Evolutionary conservation across 2,329 filamentous ascomycete species (phyloP).

Genomic region (Neopestalotiopsis sp.): DNA sequence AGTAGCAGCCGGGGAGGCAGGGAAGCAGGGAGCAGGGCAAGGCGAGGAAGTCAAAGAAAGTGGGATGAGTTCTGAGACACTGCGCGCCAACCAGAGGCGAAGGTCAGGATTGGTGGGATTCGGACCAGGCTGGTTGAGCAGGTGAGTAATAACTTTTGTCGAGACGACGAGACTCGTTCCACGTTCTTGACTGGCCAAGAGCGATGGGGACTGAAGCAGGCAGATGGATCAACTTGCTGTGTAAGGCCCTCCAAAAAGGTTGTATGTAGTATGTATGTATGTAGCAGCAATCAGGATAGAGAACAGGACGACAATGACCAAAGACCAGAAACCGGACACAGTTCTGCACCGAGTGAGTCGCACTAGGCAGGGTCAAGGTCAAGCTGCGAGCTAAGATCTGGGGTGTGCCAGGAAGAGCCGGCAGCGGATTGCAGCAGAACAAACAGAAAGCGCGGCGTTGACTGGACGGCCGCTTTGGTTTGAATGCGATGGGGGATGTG

Average conservation of each 20-base stretch:
- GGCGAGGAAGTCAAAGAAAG: background rate
- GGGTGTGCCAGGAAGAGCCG: constrained; percentile 29
- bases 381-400: constrained; percentile 33
- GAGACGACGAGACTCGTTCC: background rate
- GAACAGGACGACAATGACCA: background rate
- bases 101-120: constrained; percentile 19
- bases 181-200: constrained; percentile 13
- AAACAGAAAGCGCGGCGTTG: constrained; percentile 27
- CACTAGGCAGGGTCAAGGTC: constrained; percentile 26
- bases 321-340: background rate
- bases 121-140: constrained; percentile 16
- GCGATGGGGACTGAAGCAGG: background rate
- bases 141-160: background rate
- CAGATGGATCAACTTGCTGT: background rate
- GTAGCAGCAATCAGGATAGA: background rate
- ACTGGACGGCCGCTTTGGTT: constrained; percentile 23
- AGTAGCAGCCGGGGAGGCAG: background rate
- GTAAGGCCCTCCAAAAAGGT: background rate
- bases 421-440: constrained; percentile 33
- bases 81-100: constrained; percentile 17
- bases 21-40: background rate
- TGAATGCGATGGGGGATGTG: constrained; percentile 17
- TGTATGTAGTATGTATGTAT: background rate
- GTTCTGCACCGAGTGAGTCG: constrained; percentile 12
- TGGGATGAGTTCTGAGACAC: constrained; percentile 16